Conservation (phyloP, 2,329 filamentous ascomycete species). For the Sporothrix globosa region DNA sequence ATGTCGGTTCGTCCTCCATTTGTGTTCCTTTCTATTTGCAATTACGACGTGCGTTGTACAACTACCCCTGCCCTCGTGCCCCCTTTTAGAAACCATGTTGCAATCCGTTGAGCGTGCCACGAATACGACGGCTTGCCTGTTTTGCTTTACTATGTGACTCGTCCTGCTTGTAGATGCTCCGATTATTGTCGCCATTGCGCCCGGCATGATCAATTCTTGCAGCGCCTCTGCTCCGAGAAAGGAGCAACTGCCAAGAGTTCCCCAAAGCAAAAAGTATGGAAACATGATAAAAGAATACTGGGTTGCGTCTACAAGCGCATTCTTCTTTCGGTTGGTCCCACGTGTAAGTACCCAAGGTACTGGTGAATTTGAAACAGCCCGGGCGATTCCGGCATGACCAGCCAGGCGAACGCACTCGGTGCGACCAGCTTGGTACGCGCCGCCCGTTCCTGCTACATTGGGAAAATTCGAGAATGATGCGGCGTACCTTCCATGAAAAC, state of each 20-base stretch:
- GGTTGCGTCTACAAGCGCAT: neutral
- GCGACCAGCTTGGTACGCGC: neutral
- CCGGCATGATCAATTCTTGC: neutral
- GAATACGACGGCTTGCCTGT: slow-evolving; percentile 12
- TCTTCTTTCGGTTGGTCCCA: slow-evolving; percentile 19
- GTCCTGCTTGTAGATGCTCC: neutral
- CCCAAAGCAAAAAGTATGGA: neutral
- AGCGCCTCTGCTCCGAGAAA: slow-evolving; percentile 2
- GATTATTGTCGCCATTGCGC: slow-evolving; percentile 7
- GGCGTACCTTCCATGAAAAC: slow-evolving; percentile 23
- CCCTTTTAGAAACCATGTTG: neutral
- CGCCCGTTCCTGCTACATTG: slow-evolving; percentile 20
- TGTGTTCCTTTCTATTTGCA: neutral
- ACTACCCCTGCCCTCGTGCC: slow-evolving; percentile 2
- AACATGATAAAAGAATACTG: too few relatives aligned
- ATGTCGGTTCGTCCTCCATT: slow-evolving; percentile 1
- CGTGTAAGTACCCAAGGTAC: slow-evolving; percentile 30
- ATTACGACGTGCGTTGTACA: neutral
- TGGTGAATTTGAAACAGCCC: slow-evolving; percentile 30
- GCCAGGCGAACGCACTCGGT: neutral
- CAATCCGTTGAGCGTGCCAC: slow-evolving; percentile 18
- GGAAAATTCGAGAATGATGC: slow-evolving; percentile 22
- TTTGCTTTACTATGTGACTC: neutral
- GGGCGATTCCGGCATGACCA: slow-evolving; percentile 32
- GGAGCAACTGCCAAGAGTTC: slow-evolving; percentile 3